phyloP scores from a whole-genome alignment of 768 basidiomycete species.

The Daedaleopsis sinensis region DNA sequence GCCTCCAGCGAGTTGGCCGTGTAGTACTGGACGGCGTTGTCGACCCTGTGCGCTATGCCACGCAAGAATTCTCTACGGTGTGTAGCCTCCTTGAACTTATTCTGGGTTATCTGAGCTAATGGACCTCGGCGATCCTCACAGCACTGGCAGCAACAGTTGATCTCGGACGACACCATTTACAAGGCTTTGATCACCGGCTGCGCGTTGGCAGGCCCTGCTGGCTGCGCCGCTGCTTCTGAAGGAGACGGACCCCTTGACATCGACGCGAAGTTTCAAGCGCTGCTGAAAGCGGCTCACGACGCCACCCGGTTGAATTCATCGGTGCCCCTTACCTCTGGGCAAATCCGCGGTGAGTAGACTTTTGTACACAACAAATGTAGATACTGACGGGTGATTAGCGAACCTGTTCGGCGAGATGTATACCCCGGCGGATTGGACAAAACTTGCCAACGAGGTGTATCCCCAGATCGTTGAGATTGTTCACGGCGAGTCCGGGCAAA shows the following conservation, averaged over 20 bases:
- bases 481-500: background rate
- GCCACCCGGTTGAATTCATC: background rate
- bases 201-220: constrained; percentile 13
- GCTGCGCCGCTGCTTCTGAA: constrained; percentile 4
- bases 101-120: background rate
- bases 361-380: background rate
- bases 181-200: constrained; percentile 13
- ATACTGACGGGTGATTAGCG: background rate
- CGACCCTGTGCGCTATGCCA: constrained; percentile 2
- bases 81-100: background rate
- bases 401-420: background rate
- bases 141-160: background rate
- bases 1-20: background rate
- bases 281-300: background rate
- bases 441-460: background rate
- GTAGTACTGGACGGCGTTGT: constrained; percentile 3
- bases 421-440: background rate
- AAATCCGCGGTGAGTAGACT: background rate
- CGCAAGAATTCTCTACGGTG: background rate
- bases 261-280: background rate
- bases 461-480: background rate
- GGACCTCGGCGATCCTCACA: background rate
- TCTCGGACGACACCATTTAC: constrained; percentile 6
- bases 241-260: constrained; percentile 3
- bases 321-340: background rate